Percentiles rank a stretch among this genome's conserved stretches.
Conservation (phyloP, 1,284 basidiomycete genomes). For the Microbotryomycetes sp. region DNA sequence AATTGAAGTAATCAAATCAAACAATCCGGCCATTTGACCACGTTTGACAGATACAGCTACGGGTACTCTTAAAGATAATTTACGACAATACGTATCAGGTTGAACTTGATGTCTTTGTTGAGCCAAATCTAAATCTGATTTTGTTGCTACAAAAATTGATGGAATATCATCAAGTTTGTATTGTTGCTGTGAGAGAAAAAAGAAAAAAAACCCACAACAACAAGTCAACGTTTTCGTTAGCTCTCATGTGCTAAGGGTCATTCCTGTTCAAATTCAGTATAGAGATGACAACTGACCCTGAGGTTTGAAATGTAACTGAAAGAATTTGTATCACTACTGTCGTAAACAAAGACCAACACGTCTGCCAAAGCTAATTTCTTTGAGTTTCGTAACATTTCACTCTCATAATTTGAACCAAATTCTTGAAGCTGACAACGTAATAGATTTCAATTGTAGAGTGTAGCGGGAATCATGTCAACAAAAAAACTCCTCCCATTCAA, state of each 20-base stretch:
- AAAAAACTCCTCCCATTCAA: neutral
- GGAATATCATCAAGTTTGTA: constrained; percentile 91
- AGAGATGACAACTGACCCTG: constrained; percentile 53
- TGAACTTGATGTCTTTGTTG: constrained; percentile 95
- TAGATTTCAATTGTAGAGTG: constrained; percentile 8
- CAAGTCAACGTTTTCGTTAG: constrained; percentile 12
- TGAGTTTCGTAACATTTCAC: constrained; percentile 77
- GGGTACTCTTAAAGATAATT: constrained; percentile 75
- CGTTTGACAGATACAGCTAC: constrained; percentile 83
- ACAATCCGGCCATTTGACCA: constrained; percentile 80
- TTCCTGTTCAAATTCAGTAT: no score
- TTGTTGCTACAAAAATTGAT: constrained; percentile 94
- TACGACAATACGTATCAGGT: constrained; percentile 89
- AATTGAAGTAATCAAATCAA: constrained; percentile 73
- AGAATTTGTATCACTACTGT: constrained; percentile 96
- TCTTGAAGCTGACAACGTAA: constrained; percentile 70
- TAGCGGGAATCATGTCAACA: constrained; percentile 1
- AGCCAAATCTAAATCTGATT: constrained; percentile 93
- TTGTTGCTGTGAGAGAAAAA: constrained; percentile 64
- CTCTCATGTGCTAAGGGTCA: no score
- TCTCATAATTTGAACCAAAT: constrained; percentile 91
- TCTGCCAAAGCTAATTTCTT: constrained; percentile 90
- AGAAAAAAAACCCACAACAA: constrained; percentile 2
- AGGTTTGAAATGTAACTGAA: constrained; percentile 97
- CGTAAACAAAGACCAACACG: constrained; percentile 91